Conservation (phyloP, 495 filamentous ascomycete species). For the Penicillium nucicola region DNA sequence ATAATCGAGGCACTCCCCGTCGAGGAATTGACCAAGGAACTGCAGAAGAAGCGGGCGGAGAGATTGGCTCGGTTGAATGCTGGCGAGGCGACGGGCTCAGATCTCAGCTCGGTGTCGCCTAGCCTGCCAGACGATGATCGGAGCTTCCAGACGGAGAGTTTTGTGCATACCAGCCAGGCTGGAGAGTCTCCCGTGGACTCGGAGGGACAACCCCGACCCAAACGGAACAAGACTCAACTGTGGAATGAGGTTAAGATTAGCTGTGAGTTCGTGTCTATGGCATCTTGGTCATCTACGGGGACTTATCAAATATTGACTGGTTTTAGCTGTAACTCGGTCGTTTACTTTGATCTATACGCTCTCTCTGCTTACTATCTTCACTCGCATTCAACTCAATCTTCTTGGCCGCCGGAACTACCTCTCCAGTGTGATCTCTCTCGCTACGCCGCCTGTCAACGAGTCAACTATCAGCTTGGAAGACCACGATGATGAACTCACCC, state of each 20-base stretch:
- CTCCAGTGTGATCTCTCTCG: constrained; percentile 86
- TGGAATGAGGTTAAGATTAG: constrained; percentile 98
- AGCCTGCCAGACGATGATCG: constrained; percentile 83
- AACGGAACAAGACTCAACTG: constrained; percentile 83
- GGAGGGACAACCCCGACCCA: constrained; percentile 43
- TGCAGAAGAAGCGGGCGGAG: constrained; percentile 90
- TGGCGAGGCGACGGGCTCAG: constrained; percentile 52
- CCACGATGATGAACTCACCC: constrained; percentile 76
- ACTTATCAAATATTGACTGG: constrained; percentile 1
- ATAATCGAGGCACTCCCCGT: constrained; percentile 85
- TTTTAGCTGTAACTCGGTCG: constrained; percentile 79
- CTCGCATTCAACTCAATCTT: constrained; percentile 94
- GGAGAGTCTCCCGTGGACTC: constrained; percentile 45
- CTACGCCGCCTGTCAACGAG: constrained; percentile 55
- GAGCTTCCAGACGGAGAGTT: constrained; percentile 75
- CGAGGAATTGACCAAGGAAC: constrained; percentile 81
- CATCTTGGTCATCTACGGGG: neutral
- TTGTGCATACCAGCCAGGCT: constrained; percentile 74
- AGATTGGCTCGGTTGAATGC: constrained; percentile 56
- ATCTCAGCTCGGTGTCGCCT: constrained; percentile 66
- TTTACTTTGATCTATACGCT: constrained; percentile 92
- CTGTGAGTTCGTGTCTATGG: constrained; percentile 57
- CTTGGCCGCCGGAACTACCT: constrained; percentile 93
- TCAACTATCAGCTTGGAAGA: constrained; percentile 84
- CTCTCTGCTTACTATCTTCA: constrained; percentile 84